Percentiles rank a stretch among this genome's conserved stretches.
Evolutionary conservation across 225 moss, liverwort and hornwort genomes (phyloP).

Genomic region (Bryoerythrophyllum caledonicum): DNA sequence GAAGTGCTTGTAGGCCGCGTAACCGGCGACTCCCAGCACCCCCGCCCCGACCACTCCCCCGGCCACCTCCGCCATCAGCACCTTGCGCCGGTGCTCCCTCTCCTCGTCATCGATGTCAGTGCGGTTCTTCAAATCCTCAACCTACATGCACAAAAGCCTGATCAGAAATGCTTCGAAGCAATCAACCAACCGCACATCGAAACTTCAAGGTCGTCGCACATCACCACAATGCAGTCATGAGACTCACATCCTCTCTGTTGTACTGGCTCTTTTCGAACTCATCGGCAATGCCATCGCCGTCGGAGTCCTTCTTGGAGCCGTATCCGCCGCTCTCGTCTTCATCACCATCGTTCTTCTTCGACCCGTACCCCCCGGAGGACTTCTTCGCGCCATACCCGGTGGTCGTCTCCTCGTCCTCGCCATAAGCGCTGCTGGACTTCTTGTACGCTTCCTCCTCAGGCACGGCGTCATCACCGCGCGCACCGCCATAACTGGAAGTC

Average conservation of each 20-base stretch:
- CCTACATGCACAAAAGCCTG: slow-evolving; percentile 9
- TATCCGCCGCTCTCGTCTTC: slow-evolving; percentile 23
- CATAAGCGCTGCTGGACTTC: slow-evolving; percentile 26
- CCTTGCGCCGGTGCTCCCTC: slow-evolving; percentile 44
- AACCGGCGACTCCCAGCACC: slow-evolving; percentile 39
- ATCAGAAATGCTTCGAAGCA: neutral
- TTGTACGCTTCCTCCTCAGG: slow-evolving; percentile 19
- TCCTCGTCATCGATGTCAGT: slow-evolving; percentile 48
- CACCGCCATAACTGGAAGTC: neutral
- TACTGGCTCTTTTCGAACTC: slow-evolving; percentile 9
- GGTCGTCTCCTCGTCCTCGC: neutral
- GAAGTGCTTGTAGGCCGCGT: slow-evolving; percentile 43
- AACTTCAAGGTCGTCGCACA: too few relatives aligned
- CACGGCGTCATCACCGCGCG: slow-evolving; percentile 5
- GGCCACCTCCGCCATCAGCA: slow-evolving; percentile 42
- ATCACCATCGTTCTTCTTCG: slow-evolving; percentile 10
- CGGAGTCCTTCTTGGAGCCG: slow-evolving; percentile 12
- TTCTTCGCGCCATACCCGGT: slow-evolving; percentile 15
- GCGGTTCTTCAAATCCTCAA: slow-evolving; percentile 42
- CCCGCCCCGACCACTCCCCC: slow-evolving; percentile 46
- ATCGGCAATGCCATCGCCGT: slow-evolving; percentile 5
- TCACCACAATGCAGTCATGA: too few relatives aligned
- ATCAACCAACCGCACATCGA: neutral
- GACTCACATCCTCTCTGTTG: slow-evolving; percentile 5
- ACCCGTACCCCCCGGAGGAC: neutral